These are phyloP conservation scores for Blastocystis sp. DNA, from an alignment of 352 stramenopile genomes.

Conservation along the genomic window DNA sequence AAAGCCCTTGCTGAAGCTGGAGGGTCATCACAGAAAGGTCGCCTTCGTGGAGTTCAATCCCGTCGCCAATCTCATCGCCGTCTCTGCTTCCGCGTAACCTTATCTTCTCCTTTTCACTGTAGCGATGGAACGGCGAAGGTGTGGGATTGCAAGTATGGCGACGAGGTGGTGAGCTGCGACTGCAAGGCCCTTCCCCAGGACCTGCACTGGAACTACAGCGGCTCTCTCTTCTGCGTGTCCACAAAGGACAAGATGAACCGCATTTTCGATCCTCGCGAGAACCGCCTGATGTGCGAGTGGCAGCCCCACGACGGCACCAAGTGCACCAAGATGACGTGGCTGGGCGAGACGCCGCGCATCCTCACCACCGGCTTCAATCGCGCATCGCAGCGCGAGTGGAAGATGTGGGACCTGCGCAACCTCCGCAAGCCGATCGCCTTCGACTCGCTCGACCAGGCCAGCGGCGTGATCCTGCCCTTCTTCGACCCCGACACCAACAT, in stretches of 20 bases:
- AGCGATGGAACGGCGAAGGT: constrained; percentile 83
- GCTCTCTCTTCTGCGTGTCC: constrained; percentile 86
- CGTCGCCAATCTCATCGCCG: constrained; percentile 91
- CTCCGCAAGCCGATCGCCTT: constrained; percentile 70
- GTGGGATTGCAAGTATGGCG: constrained; percentile 95
- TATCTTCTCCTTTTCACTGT: background rate
- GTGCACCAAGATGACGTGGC: constrained; percentile 91
- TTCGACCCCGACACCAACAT: constrained; percentile 96
- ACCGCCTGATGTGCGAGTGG: constrained; percentile 58
- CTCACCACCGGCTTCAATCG: constrained; percentile 93
- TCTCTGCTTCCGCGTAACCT: constrained; percentile 85
- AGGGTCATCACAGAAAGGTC: constrained; percentile 89
- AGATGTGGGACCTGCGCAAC: constrained; percentile 85
- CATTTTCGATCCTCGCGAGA: constrained; percentile 88
- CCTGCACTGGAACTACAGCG: constrained; percentile 93
- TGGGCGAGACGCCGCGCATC: constrained; percentile 90
- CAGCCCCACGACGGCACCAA: constrained; percentile 93
- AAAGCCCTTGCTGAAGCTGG: constrained; percentile 90
- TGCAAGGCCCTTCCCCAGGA: constrained; percentile 86
- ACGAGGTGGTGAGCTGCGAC: constrained; percentile 78
- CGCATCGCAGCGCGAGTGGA: constrained; percentile 87
- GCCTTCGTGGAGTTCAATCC: constrained; percentile 95
- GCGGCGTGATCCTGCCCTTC: constrained; percentile 96
- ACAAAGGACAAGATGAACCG: constrained; percentile 98
- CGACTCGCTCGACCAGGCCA: constrained; percentile 82